Evolutionary conservation across 345 rosid species (phyloP).

Genomic region (Combretum micranthum): DNA sequence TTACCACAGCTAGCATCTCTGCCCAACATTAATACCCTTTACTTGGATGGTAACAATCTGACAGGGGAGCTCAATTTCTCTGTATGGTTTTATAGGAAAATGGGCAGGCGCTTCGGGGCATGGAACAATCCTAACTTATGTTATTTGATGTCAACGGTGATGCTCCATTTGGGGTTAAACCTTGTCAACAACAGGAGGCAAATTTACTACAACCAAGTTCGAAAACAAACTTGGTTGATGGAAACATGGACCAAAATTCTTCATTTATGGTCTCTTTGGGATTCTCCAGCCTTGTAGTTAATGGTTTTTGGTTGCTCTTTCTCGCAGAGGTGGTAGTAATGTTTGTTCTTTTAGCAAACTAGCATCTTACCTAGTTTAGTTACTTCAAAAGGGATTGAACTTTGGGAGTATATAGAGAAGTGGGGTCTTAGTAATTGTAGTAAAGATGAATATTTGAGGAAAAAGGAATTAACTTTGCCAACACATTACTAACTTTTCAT

Average conservation of each 20-base stretch:
- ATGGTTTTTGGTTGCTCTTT: conserved; percentile 17
- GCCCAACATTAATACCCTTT: conserved; percentile 56
- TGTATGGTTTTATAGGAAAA: conserved; percentile 40
- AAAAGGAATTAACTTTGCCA: no score
- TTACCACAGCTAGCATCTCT: conserved; percentile 48
- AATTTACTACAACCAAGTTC: conserved; percentile 25
- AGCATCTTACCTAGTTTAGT: neutral
- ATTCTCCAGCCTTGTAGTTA: conserved; percentile 23
- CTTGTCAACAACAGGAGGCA: conserved; percentile 36
- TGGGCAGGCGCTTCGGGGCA: conserved; percentile 82
- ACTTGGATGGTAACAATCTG: conserved; percentile 72
- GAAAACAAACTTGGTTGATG: conserved; percentile 24
- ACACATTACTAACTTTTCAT: neutral
- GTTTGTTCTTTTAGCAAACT: conserved; percentile 16
- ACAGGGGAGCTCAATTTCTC: conserved; percentile 70
- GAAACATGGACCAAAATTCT: conserved; percentile 18
- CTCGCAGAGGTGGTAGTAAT: conserved; percentile 8
- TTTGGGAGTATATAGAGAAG: no score
- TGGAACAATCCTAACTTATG: conserved; percentile 86
- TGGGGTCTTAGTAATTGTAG: no score
- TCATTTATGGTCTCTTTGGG: conserved; percentile 28
- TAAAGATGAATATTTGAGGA: no score
- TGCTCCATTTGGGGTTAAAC: conserved; percentile 60
- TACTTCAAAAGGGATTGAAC: no score
- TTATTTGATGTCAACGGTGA: conserved; percentile 32